Percentiles rank a stretch among this genome's conserved stretches.
phyloP scores from a whole-genome alignment of 805 yeast genomes.

The Candida ulmi region DNA sequence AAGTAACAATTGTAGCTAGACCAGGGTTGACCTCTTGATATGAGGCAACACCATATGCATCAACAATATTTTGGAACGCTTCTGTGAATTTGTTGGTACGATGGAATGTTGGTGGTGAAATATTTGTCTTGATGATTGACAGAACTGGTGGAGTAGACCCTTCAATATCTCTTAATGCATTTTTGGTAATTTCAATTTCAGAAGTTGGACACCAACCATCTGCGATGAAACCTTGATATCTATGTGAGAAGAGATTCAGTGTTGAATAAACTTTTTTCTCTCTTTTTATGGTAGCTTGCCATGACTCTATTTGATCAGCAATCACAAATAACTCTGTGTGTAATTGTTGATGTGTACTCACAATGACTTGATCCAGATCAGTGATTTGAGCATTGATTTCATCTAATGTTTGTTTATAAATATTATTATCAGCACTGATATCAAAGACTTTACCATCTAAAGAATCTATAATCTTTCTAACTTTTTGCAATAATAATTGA shows the following conservation, averaged over 20 bases:
- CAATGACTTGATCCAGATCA: constrained; percentile 57
- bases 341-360: constrained; percentile 62
- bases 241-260: constrained; percentile 78
- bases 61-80: constrained; percentile 91
- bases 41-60: constrained; percentile 90
- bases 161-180: constrained; percentile 53
- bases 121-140: constrained; percentile 62
- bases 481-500: constrained; percentile 59
- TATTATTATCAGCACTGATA: constrained; percentile 36
- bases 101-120: constrained; percentile 92
- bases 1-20: constrained; percentile 87
- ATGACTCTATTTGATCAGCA: constrained; percentile 66
- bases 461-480: constrained; percentile 81
- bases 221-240: constrained; percentile 79
- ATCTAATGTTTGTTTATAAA: constrained; percentile 27
- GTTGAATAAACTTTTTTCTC: constrained; percentile 81
- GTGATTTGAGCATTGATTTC: constrained; percentile 15
- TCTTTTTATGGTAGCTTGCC: constrained; percentile 65
- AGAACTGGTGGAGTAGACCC: constrained; percentile 34
- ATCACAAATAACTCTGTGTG: constrained; percentile 73
- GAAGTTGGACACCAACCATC: constrained; percentile 96
- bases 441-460: constrained; percentile 75
- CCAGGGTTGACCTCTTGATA: constrained; percentile 97
- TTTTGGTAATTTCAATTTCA: constrained; percentile 62
- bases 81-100: constrained; percentile 90